A percentile compares a stretch with the other conserved stretches of the same genome.
Conservation (phyloP, 2,329 filamentous ascomycete species). For the Apiospora hydei region DNA sequence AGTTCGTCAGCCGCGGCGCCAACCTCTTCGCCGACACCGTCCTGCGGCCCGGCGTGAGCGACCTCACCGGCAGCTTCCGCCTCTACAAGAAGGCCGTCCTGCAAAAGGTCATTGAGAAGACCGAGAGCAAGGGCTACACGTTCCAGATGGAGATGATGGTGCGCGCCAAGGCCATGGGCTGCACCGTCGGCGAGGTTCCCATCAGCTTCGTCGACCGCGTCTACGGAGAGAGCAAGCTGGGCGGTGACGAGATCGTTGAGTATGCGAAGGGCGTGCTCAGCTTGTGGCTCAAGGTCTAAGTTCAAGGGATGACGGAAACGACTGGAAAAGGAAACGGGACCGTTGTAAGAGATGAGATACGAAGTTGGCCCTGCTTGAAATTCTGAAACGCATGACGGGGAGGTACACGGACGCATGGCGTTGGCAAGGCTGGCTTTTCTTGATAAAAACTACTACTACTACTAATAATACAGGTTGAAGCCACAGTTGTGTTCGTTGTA, state of each 20-base stretch:
- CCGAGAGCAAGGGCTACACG: conserved; percentile 95
- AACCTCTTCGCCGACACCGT: conserved; percentile 97
- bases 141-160: conserved; percentile 99
- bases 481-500: conserved; percentile 15
- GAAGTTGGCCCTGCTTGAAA: conserved; percentile 18
- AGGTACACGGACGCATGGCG: conserved; percentile 26
- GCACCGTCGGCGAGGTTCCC: conserved; percentile 90
- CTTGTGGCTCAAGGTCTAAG: conserved; percentile 79
- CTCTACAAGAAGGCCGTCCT: conserved; percentile 92
- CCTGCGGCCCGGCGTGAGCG: conserved; percentile 90
- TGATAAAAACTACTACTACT: neutral
- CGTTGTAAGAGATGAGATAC: neutral
- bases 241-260: conserved; percentile 93
- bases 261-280: conserved; percentile 87
- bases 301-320: neutral
- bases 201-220: conserved; percentile 96
- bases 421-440: conserved; percentile 27
- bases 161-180: conserved; percentile 93
- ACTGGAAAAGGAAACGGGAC: neutral
- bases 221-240: conserved; percentile 95
- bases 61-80: conserved; percentile 93
- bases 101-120: conserved; percentile 87
- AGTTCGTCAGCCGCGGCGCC: conserved; percentile 83
- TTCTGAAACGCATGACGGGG: conserved; percentile 19
- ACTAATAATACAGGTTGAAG: conserved; percentile 26